A percentile compares a stretch with the other conserved stretches of the same genome.
These are phyloP conservation scores for Casaregolazyma lundiana DNA, from an alignment of 1,139 yeast species.

Conservation along the genomic window DNA sequence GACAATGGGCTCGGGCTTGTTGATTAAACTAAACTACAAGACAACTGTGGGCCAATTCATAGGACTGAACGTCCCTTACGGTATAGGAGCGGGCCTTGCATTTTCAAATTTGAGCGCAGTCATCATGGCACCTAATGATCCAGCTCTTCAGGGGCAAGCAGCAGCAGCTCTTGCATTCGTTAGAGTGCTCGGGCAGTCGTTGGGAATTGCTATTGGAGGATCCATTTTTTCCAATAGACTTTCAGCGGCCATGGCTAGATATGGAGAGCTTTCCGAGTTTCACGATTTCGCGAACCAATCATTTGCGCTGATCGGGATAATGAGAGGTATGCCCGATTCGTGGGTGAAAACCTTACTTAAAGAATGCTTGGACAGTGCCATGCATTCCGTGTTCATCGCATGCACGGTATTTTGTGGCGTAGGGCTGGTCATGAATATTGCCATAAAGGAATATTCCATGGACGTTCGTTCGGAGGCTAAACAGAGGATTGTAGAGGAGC, in stretches of 20 bases:
- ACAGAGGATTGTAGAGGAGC: background rate
- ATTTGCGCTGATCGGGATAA: slow-evolving; percentile 21
- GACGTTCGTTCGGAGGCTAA: slow-evolving; percentile 11
- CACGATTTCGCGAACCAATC: slow-evolving; percentile 17
- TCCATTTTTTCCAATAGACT: slow-evolving; percentile 39
- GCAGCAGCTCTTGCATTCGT: slow-evolving; percentile 39
- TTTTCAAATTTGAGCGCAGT: slow-evolving; percentile 46
- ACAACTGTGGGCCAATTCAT: slow-evolving; percentile 41
- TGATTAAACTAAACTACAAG: slow-evolving; percentile 39
- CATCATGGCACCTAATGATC: slow-evolving; percentile 44
- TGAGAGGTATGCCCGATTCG: slow-evolving; percentile 19
- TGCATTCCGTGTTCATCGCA: slow-evolving; percentile 21
- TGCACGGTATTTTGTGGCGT: slow-evolving; percentile 22
- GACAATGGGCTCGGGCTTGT: slow-evolving; percentile 49
- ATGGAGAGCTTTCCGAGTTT: slow-evolving; percentile 15
- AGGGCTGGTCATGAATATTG: slow-evolving; percentile 20
- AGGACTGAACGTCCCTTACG: slow-evolving; percentile 50
- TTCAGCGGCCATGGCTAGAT: slow-evolving; percentile 13
- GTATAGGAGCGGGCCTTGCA: slow-evolving; percentile 48
- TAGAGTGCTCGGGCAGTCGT: slow-evolving; percentile 36
- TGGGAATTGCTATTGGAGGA: slow-evolving; percentile 49
- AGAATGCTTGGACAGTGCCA: slow-evolving; percentile 19
- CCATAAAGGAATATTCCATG: slow-evolving; percentile 25
- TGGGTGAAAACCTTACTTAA: slow-evolving; percentile 15
- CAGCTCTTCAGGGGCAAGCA: slow-evolving; percentile 49